Evolutionary conservation across 1,139 yeast species (phyloP), one percentile per base, ranked within the genome.

Genomic region (Yamadazyma dushanensis): DNA sequence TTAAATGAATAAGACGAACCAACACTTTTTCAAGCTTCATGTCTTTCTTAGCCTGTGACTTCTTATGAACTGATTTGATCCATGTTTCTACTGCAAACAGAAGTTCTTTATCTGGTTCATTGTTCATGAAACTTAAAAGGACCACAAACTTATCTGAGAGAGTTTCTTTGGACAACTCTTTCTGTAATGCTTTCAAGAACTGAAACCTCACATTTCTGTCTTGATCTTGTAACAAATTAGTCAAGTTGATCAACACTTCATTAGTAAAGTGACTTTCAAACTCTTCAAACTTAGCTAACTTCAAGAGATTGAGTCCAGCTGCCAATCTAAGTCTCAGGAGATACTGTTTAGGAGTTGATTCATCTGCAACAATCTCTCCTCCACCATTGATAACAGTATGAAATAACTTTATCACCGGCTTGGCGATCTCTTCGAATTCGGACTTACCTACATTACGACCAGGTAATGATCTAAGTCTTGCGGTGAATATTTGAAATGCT

Each of bases 361-460:
- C 66, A 17, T 70, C 69, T 18, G 74, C 67, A 3, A 82, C 76
- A 18, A 89, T 73, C 51, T 89, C 96, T n/a, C 96, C 96, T 32
- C 85, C 84, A 54, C 83, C 83, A 3, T 81, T 78, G 32, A 89
- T 76, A 22, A 85, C 63, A 2, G 90, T 78, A 27, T 76, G 66
- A 29, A 88, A 66, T 26, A 87, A 61, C 46, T 83, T 85, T 41
- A 87, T 59, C 0, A 85, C 79, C 7, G 90, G 88, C 37, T 70
- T 76, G 0, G 84, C 78, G 24, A 55, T 56, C 15, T 51, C 48
- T 4, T 47, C 41, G 61, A 66, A 56, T 43, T 46, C 63, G 42
- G 63, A 37, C 54, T 51, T 35, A 50, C 58, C 54, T 4, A 59
- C 57, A 2, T 58, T 66, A 5, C 51, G 31, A 1, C 53, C 53